Conservation (phyloP, 768 basidiomycete species). For the Floccularia luteovirens region DNA sequence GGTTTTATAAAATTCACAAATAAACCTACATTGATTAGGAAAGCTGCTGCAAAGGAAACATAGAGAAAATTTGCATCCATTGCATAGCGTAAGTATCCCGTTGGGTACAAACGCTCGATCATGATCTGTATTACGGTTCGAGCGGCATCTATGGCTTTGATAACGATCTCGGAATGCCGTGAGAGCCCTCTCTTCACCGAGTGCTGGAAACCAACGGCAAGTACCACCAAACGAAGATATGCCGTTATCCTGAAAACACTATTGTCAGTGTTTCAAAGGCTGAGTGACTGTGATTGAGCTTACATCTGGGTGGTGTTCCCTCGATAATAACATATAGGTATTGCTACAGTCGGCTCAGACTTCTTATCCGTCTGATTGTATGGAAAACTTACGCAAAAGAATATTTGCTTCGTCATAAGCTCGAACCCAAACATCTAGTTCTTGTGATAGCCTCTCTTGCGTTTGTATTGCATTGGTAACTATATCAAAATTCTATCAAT, state of each 20-base stretch:
- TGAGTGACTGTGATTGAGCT: conserved; percentile 6
- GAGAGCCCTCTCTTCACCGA: conserved; percentile 29
- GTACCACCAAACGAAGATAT: conserved; percentile 50
- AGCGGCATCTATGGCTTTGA: conserved; percentile 45
- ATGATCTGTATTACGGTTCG: conserved; percentile 48
- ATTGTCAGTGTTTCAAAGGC: conserved; percentile 4
- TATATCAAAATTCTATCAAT: conserved; percentile 23
- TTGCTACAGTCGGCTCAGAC: conserved; percentile 17
- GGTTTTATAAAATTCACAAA: background rate
- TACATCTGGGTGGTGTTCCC: conserved; percentile 37
- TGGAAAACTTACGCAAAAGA: conserved; percentile 21
- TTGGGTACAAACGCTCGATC: conserved; percentile 42
- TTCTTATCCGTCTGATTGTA: background rate
- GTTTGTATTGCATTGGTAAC: conserved; percentile 25
- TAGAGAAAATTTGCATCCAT: conserved; percentile 46
- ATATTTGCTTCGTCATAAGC: conserved; percentile 30
- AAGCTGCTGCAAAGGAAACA: conserved; percentile 52
- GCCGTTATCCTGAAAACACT: conserved; percentile 32
- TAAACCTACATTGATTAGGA: conserved; percentile 46
- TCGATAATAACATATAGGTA: conserved; percentile 35
- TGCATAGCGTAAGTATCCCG: conserved; percentile 47
- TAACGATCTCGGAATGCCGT: conserved; percentile 33
- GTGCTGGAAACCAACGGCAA: conserved; percentile 47
- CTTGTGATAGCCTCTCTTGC: conserved; percentile 25
- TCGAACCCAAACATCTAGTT: conserved; percentile 31